Conservation (phyloP, 108 stramenopile genomes). For the Parietichytrium sp. region DNA sequence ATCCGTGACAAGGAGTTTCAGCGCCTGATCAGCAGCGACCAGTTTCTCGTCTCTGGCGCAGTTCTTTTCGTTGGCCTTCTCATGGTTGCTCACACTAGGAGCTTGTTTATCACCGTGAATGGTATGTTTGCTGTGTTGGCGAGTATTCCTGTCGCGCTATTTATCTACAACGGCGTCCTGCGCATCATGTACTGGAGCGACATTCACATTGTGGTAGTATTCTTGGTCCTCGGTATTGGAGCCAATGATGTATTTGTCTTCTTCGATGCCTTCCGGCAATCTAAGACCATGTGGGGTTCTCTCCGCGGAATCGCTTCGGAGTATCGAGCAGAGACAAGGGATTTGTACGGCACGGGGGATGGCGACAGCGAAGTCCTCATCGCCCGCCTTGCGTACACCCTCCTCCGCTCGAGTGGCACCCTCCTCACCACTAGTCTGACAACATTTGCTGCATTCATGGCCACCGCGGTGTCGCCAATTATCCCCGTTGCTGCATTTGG, state of each 20-base stretch:
- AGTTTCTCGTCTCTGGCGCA: background rate
- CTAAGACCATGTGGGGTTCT: background rate
- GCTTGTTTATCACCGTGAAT: background rate
- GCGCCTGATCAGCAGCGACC: background rate
- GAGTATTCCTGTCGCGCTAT: slow-evolving; percentile 30
- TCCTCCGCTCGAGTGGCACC: background rate
- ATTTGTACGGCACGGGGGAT: background rate
- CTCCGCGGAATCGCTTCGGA: background rate
- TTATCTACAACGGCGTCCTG: slow-evolving; percentile 43
- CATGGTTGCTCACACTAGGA: slow-evolving; percentile 7
- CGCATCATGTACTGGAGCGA: slow-evolving; percentile 38
- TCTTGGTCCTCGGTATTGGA: slow-evolving; percentile 50
- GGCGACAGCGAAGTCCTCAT: background rate
- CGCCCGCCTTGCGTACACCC: background rate
- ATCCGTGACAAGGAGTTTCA: background rate
- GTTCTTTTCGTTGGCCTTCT: background rate
- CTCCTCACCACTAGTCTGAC: slow-evolving; percentile 20
- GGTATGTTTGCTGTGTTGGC: slow-evolving; percentile 42
- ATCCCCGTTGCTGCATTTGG: slow-evolving; percentile 49
- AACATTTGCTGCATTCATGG: slow-evolving; percentile 44
- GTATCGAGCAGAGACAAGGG: background rate
- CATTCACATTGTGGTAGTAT: slow-evolving; percentile 43
- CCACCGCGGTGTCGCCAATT: slow-evolving; percentile 38
- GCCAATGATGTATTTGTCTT: slow-evolving; percentile 49
- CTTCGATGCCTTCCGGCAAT: slow-evolving; percentile 41